Evolutionary conservation across 306 rosid genomes (phyloP).

Genomic region (Sicyos baderoa): DNA sequence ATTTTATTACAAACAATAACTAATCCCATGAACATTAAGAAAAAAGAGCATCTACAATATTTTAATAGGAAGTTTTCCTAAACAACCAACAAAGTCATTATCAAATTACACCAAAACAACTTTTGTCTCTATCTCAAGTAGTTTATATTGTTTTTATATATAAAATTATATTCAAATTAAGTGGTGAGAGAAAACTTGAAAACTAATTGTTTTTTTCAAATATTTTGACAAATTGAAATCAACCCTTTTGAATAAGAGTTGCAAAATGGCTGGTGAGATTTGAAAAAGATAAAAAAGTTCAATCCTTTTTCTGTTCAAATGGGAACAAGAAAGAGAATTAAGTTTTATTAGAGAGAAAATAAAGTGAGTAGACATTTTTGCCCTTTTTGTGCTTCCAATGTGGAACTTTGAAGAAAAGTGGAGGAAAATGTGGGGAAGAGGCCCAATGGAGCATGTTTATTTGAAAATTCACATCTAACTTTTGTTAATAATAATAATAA

Average conservation of each 20-base stretch:
- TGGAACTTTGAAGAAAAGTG: background rate
- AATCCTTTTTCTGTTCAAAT: background rate
- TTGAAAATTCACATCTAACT: background rate
- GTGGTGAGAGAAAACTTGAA: background rate
- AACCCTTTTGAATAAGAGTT: background rate
- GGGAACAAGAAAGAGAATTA: background rate
- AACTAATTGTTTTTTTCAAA: background rate
- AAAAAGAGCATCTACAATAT: background rate
- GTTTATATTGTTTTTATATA: background rate
- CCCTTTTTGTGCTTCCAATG: background rate
- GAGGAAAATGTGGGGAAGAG: slow-evolving; percentile 8
- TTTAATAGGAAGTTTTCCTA: background rate
- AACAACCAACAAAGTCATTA: slow-evolving; percentile 1
- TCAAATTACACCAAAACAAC: background rate
- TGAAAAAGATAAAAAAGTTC: slow-evolving; percentile 1
- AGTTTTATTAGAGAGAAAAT: background rate
- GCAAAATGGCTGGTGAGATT: background rate
- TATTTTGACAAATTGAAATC: slow-evolving; percentile 6
- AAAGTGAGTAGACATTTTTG: background rate
- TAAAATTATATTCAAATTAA: background rate
- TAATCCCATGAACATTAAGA: background rate
- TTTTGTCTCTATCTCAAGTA: background rate
- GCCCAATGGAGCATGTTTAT: slow-evolving; percentile 8
- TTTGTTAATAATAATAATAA: background rate
- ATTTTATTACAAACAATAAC: background rate